Evolutionary conservation across 1,284 basidiomycete species (phyloP).

Genomic region (Cryptococcus sp.): DNA sequence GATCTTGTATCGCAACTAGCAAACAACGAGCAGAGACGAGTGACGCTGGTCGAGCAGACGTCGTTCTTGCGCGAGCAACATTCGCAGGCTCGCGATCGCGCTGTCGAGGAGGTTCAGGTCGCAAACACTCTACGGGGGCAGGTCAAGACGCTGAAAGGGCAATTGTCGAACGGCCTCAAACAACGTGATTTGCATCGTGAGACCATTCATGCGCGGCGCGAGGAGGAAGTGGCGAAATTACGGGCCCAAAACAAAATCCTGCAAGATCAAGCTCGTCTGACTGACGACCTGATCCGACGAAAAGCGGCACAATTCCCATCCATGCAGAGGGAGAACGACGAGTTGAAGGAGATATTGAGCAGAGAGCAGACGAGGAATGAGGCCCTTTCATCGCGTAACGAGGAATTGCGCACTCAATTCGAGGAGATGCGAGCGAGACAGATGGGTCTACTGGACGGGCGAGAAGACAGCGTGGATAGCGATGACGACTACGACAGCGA

Average conservation of each 20-base stretch:
- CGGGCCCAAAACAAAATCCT: constrained; percentile 31
- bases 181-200: constrained; percentile 36
- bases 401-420: constrained; percentile 33
- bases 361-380: constrained; percentile 19
- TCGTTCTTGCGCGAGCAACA: constrained; percentile 38
- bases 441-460: constrained; percentile 35
- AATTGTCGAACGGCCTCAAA: constrained; percentile 42
- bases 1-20: constrained; percentile 5
- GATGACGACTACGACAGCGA: too few species aligned
- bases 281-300: constrained; percentile 41
- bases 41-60: constrained; percentile 13
- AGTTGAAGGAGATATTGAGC: constrained; percentile 3
- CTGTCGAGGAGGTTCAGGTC: constrained; percentile 28
- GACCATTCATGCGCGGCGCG: constrained; percentile 15
- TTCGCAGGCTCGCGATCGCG: constrained; percentile 29
- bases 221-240: constrained; percentile 18
- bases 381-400: constrained; percentile 33
- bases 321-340: constrained; percentile 23
- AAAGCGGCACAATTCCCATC: constrained; percentile 30
- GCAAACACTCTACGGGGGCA: constrained; percentile 23
- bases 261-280: constrained; percentile 41
- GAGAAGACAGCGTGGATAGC: not conserved
- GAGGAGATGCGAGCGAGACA: constrained; percentile 30
- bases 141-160: constrained; percentile 26
- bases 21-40: constrained; percentile 4